Base-by-base conservation (phyloP, 2,329 filamentous ascomycete genomes). In the Ascochyta rabiei region DNA sequence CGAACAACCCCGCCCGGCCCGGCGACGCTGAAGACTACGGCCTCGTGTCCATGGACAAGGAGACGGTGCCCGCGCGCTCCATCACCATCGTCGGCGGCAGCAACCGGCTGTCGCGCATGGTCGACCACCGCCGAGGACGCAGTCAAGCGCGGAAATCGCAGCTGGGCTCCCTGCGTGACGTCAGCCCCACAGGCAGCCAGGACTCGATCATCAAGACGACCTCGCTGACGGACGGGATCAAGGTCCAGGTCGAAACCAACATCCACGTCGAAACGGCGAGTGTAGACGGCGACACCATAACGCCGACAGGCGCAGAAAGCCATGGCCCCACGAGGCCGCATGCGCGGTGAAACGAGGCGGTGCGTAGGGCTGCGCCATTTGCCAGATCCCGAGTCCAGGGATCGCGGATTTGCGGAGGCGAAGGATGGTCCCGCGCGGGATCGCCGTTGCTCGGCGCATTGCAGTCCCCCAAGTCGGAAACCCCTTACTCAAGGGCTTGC, bases 81-180 rank as follows among this genome's bases (percentile, higher is more conserved):
- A 69, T 74, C 33, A 74, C 70, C 35, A 74, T 74, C n/a, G 64
- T 70, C 13, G 72, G 72, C 18, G 71, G 72, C 34, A 68, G 57
- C 26, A 67, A 67, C 19, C 60, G 66, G 10, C 56, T 70, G 6
- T 72, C 70, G 2, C 60, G 67, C 31, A 58, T 73, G 18, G 66
- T 69, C 8, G 69, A 74, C 38, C 59, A 57, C 46, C 53, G 54
- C 19, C 63, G 65, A 8, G 63, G 66, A 2, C 68, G 67, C 45
- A 63, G 53, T 23, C 45, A 51, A 6, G 47, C 49, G 9, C 54
- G 51, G 23, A 61, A 59, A 46, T 48, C 23, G 16, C 55, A 63
- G 7, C 50, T 62, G 15, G 57, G 64, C 13, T 58, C 60, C 1
- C 10, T 66, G 15, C 56, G 58, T 16, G 69, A 71, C 3, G 50